Conservation (phyloP, 495 filamentous ascomycete species). For the Xylaria flabelliformis region DNA sequence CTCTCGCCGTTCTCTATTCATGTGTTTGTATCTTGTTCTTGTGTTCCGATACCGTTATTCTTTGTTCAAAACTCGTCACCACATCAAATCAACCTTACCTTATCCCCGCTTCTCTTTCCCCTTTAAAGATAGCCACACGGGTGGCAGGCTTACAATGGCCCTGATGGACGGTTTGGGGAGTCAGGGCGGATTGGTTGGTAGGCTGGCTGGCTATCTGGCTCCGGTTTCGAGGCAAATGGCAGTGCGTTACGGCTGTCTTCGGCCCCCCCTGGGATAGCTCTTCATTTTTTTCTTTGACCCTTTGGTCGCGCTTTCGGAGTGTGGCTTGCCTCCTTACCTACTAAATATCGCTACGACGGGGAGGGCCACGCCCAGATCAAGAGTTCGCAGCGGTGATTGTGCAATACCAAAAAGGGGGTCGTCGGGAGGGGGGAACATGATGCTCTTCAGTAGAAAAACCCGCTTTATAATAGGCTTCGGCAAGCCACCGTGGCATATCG, state of each 20-base stretch:
- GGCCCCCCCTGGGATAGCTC: constrained; percentile 51
- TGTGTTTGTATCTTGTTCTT: constrained; percentile 25
- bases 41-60: constrained; percentile 13
- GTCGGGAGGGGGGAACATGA: constrained; percentile 1
- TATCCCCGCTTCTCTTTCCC: constrained; percentile 16
- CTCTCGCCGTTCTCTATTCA: constrained; percentile 12
- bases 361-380: neutral
- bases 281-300: too few species aligned
- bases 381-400: constrained; percentile 1
- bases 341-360: neutral
- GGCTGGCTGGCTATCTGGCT: constrained; percentile 31
- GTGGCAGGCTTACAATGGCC: constrained; percentile 29
- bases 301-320: constrained; percentile 13
- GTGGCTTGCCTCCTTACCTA: constrained; percentile 3
- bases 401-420: constrained; percentile 8
- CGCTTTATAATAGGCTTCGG: constrained; percentile 13
- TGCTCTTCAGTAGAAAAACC: constrained; percentile 14
- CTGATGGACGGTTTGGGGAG: constrained; percentile 29
- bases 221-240: constrained; percentile 23
- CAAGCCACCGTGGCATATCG: constrained; percentile 17
- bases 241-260: constrained; percentile 28
- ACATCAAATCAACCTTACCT: constrained; percentile 6
- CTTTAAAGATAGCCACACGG: constrained; percentile 27
- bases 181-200: constrained; percentile 26
- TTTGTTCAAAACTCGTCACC: constrained; percentile 15